Evolutionary conservation across 2,329 filamentous ascomycete genomes (phyloP), one percentile per base, ranked within the genome.

Genomic region (Thielaviopsis musarum): DNA sequence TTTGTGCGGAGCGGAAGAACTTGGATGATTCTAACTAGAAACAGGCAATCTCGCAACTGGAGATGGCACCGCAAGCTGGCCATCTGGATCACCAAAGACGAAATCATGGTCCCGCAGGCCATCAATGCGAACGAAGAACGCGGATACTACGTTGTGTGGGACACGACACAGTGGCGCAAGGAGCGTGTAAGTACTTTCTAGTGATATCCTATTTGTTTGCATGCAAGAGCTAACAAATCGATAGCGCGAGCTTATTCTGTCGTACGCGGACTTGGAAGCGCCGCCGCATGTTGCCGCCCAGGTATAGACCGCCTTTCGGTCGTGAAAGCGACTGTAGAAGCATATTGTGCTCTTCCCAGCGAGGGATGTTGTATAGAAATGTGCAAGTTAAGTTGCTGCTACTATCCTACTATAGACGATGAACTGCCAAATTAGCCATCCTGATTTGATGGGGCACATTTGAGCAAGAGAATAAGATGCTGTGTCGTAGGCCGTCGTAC

Each of bases 21-120:
- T n/a, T n/a, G n/a, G n/a, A n/a, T 7, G 24, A 26, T 12, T 30
- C 17, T 26, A 53, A 45, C 59, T 64, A 59, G 65, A 54, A 26
- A 9, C 60, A 84, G 81, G 52, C 79, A 81, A 65, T 77, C 76
- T 61, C 77, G 82, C 21, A 83, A 83, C 67, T 85, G 82, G 82
- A 74, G 82, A 62, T 85, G 82, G 78, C 82, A 85, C 68, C 84
- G 84, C 72, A 82, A 82, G 68, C 70, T 82, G 24, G 79, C 81
- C 64, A 69, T 84, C 24, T 85, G 82, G 82, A 70, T 85, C 56
- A 85, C 82, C 5, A 85, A 85, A 68, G 82, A 85, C 65, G 81
- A 84, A 60, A 72, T 80, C 64, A 81, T 84, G 79, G 76, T 78
- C 52, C 82, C 82, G 30, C 79, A 82, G 61, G 73, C 77, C 17